phyloP scores from a whole-genome alignment of 768 basidiomycete genomes.

The Boletus subcaerulescens region DNA sequence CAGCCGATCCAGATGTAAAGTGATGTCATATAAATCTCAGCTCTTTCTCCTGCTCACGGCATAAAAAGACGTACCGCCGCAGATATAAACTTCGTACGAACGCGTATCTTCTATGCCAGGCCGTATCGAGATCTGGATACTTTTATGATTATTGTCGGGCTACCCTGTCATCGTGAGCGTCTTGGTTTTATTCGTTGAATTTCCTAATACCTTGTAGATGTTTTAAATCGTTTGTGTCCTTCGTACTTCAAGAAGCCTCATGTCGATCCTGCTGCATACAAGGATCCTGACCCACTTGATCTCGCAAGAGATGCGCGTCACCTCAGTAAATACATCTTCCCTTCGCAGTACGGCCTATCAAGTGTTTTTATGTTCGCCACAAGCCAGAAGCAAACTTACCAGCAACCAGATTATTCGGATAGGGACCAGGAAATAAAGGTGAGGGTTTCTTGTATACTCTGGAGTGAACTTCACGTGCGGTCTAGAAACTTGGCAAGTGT shows the following conservation, averaged over 20 bases:
- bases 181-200: background rate
- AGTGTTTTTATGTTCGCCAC: conserved; percentile 48
- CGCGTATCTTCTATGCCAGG: conserved; percentile 66
- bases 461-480: background rate
- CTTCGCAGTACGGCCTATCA: conserved; percentile 67
- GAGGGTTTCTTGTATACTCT: background rate
- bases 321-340: conserved; percentile 82
- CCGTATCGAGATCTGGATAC: conserved; percentile 52
- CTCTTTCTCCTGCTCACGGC: conserved; percentile 2
- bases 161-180: conserved; percentile 63
- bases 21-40: background rate
- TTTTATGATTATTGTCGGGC: conserved; percentile 53
- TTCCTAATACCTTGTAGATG: conserved; percentile 43
- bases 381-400: conserved; percentile 27
- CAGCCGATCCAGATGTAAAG: conserved; percentile 23
- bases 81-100: conserved; percentile 51
- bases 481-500: conserved; percentile 40
- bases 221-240: conserved; percentile 56
- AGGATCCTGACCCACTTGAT: conserved; percentile 45
- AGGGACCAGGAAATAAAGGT: conserved; percentile 74
- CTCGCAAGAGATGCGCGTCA: conserved; percentile 55
- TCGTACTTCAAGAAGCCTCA: conserved; percentile 37
- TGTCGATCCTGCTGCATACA: conserved; percentile 27
- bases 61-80: conserved; percentile 41
- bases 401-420: conserved; percentile 52